phyloP scores from a whole-genome alignment of 352 stramenopile genomes.

The Blastocystis sp. region DNA sequence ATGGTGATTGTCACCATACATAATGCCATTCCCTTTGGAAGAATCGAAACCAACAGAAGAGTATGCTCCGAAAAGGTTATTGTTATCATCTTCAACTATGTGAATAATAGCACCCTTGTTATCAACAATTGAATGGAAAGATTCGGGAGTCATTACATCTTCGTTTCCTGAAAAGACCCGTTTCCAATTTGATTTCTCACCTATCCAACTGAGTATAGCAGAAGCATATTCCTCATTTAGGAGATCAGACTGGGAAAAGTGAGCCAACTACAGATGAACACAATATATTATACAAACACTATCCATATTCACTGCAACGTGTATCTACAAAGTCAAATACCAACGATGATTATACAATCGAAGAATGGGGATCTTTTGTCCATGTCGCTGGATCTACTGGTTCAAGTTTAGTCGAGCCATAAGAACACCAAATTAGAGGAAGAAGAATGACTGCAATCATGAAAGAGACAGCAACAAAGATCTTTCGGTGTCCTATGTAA shows the following conservation, averaged over 20 bases:
- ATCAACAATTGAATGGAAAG: conserved; percentile 15
- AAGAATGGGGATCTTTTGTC: background rate
- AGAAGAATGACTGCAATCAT: background rate
- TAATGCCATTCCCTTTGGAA: background rate
- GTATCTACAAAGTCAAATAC: background rate
- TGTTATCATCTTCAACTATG: conserved; percentile 21
- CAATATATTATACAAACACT: background rate
- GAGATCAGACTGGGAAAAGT: conserved; percentile 15
- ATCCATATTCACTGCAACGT: background rate
- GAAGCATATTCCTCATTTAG: background rate
- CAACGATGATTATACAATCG: background rate
- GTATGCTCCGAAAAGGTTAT: conserved; percentile 22
- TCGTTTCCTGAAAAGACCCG: conserved; percentile 4
- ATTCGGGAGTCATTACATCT: background rate
- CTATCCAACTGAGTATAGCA: background rate
- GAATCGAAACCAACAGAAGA: conserved; percentile 9
- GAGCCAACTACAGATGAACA: background rate
- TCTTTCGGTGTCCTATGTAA: background rate
- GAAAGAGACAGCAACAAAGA: background rate
- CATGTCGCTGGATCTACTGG: background rate
- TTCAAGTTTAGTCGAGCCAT: background rate
- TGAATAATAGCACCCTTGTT: background rate
- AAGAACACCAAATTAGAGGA: background rate
- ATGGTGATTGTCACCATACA: background rate
- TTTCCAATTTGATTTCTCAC: conserved; percentile 2